Evolutionary conservation across 768 basidiomycete genomes (phyloP), one percentile per base, ranked within the genome.

Genomic region (Serpula lacrymans): DNA sequence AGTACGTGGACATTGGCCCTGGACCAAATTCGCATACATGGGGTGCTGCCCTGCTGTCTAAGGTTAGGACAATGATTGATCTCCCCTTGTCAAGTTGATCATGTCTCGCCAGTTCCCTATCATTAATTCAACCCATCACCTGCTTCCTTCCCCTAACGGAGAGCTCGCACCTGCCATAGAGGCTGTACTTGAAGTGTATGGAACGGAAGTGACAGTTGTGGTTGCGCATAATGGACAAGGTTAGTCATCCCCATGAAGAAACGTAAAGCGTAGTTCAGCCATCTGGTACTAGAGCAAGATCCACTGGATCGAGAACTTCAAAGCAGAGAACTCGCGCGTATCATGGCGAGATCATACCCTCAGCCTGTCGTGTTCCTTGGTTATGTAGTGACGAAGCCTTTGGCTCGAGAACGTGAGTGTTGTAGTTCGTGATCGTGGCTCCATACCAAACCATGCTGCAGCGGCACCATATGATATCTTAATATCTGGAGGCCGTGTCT

Each of bases 201-300:
- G 90, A 1, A 82, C 80, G 1, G 72, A 77, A 37, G 77, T 93
- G 13, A 82, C 82, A 5, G 88, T 93, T 0, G 70, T 94, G n/a
- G 86, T 94, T 8, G 74, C 88, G 0, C 92, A 95, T 50, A 94
- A 95, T 55, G 92, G 92, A 5, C 92, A 95, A 74, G 88, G 88
- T 84, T 46, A 38, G 58, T 42, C 24, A n/a, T n/a, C n/a, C n/a
- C n/a, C n/a, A n/a, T n/a, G n/a, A n/a, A n/a, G n/a, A n/a, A n/a
- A n/a, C n/a, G n/a, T n/a, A n/a, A n/a, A n/a, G n/a, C n/a, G n/a
- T n/a, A n/a, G n/a, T n/a, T n/a, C n/a, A n/a, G n/a, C n/a, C n/a
- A n/a, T n/a, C n/a, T n/a, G n/a, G n/a, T n/a, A n/a, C 17, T 55
- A 89, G 91, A 94, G 75, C 87, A 93, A 57, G 89, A 92, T 34